Conservation (phyloP, 2,329 filamentous ascomycete genomes). For the Trichoderma atrobrunneum region DNA sequence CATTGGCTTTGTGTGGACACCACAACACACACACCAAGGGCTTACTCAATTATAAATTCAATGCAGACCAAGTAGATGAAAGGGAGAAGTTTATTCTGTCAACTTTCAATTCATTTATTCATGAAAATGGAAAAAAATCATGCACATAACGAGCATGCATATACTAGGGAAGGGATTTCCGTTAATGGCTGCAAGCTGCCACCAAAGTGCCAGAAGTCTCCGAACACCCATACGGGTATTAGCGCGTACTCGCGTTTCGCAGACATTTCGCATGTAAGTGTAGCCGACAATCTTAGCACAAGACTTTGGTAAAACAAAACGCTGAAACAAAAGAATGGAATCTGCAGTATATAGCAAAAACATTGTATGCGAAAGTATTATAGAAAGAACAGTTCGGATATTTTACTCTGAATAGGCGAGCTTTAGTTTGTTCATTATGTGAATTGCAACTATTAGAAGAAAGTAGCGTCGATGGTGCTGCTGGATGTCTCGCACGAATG, state of each 20-base stretch:
- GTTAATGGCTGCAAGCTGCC: neutral
- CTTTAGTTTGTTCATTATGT: neutral
- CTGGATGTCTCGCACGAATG: neutral
- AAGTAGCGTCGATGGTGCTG: neutral
- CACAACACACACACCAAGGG: neutral
- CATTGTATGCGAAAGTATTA: neutral
- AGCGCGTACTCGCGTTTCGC: neutral
- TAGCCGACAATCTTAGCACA: neutral
- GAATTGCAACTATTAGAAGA: neutral
- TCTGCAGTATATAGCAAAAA: neutral
- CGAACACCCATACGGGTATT: neutral
- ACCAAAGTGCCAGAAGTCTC: neutral
- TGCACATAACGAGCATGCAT: neutral
- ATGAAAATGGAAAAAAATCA: neutral
- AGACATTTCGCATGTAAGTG: neutral
- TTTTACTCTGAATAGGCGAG: neutral
- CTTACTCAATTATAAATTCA: neutral
- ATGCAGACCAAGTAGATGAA: neutral
- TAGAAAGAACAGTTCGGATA: neutral
- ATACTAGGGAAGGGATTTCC: neutral
- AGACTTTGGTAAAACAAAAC: neutral
- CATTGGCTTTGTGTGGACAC: neutral
- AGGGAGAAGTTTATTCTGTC: neutral
- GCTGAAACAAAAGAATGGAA: neutral
- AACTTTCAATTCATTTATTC: neutral